Evolutionary conservation across 73 alveolate species (phyloP), one percentile per base, ranked within the genome.

Genomic region (Tetrahymena thermophila): DNA sequence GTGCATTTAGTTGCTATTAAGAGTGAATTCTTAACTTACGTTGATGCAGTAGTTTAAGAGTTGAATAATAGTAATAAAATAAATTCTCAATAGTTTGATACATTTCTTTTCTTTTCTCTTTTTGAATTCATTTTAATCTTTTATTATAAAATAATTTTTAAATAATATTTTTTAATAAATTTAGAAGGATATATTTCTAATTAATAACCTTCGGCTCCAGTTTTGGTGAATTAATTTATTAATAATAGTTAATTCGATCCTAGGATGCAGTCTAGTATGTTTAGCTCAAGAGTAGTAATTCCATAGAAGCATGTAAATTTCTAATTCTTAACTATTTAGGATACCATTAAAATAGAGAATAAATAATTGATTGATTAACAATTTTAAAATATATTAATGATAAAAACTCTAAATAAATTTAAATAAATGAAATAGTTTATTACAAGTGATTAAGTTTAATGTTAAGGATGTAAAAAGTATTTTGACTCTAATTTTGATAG

Each of bases 1-100:
- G 95, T 94, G 5, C 85, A 95, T 42, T 93, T 95, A 19, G 93
- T 37, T 19, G 94, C 97, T 6, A 84, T 95, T 13, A 95, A 95
- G 35, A 94, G 95, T 17, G 97, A 95, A 58, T 89, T 95, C 93
- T 57, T 58, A 19, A 84, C 4, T 44, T 71, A 71, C n/a, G 89
- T 71, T 71, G 89, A 71, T 25, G 23, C 89, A 71, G 37, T 71
- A 31, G 89, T 71, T 23, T 19, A 14, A 19, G 89, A 71, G 37
- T 71, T 71, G 31, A 4, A 17, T 9, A 19, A 25, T 31, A 71
- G 89, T 71, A 71, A 71, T 56, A 56, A 23, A 56, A 9, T 10
- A 9, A 56, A 56, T 23, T 56, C 14, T 9, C 34, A 23, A 56
- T 56, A 56, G 34, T 4, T 56, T 56, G 15, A n/a, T n/a, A n/a